Base-by-base conservation (phyloP, 179 eudicot species). In the Silene coronaria region DNA sequence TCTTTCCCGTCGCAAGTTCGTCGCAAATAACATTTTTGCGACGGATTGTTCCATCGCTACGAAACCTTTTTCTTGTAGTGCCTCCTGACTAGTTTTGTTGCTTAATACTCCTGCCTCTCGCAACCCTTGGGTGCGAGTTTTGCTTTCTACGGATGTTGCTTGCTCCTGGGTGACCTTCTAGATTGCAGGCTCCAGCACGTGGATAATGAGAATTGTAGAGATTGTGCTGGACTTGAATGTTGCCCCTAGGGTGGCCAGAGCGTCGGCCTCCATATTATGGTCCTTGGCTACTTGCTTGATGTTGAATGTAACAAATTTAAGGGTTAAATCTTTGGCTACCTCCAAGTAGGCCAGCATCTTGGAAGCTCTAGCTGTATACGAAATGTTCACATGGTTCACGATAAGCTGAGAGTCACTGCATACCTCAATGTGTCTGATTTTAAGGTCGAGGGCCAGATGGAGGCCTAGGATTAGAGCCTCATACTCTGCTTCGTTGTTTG, bases 401-500 rank as follows among this genome's bases (percentile, higher is more conserved):
- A 65, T 11, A 0, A 75, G 64, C 0, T 24, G 21, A 0, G 64
- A 75, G 30, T 75, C 78, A 0, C 48, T 1, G 9, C 3, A 9
- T 72, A 65, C n/a, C 16, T 48, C 30, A 0, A 75, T 0, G 30
- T 36, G 14, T 10, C 13, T 12, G n/a, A 19, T 17, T 0, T 16
- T 17, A 1, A 62, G 36, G 4, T 62, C 67, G 2, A 8, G 24
- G 4, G 67, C 34, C 16, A 24, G 16, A 2, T 26, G 0, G 53
- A 34, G 0, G 63, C 36, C 42, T 1, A 42, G 8, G 1, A 74
- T 38, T 6, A 74, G 67, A 0, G 76, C 76, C 2, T 74, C 70
- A 23, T 74, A 74, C 5, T 74, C 76, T 0, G 69, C 23, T 17
- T 74, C 69, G n/a, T 70, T 70, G 38, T 36, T 36, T 36, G 42